Conservation (phyloP, 2,329 filamentous ascomycete genomes). For the Aplosporella prunicola region DNA sequence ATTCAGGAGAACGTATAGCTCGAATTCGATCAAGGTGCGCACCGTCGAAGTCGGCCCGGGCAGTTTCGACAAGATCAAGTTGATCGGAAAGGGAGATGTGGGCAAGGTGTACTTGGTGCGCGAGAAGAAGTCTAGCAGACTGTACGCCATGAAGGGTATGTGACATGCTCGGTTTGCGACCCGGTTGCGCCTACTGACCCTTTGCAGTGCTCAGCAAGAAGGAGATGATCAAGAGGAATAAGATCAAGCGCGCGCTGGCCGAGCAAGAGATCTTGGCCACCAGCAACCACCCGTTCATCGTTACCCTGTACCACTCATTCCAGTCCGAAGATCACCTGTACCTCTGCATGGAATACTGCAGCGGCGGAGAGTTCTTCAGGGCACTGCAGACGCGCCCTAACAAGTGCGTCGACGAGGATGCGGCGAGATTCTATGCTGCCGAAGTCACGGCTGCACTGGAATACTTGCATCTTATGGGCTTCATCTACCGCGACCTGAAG, state of each 20-base stretch:
- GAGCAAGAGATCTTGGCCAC: constrained; percentile 98
- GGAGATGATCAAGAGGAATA: constrained; percentile 99
- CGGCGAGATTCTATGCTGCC: constrained; percentile 92
- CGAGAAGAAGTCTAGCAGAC: constrained; percentile 90
- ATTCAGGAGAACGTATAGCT: constrained; percentile 93
- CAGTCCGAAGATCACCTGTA: constrained; percentile 98
- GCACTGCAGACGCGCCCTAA: constrained; percentile 92
- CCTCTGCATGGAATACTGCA: constrained; percentile 99
- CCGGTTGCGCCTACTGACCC: constrained; percentile 19
- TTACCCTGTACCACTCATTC: constrained; percentile 97
- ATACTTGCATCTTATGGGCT: constrained; percentile 97
- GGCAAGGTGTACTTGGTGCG: constrained; percentile 96
- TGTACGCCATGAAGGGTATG: constrained; percentile 98
- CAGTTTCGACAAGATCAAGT: constrained; percentile 98
- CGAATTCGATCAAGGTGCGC: constrained; percentile 96
- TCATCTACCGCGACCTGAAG: constrained; percentile 97
- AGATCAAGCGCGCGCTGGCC: constrained; percentile 95
- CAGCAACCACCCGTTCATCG: constrained; percentile 98
- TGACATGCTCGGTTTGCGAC: constrained; percentile 11
- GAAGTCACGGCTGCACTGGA: constrained; percentile 95
- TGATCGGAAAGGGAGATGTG: constrained; percentile 97
- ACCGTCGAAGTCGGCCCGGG: constrained; percentile 92
- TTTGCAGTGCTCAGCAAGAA: constrained; percentile 87
- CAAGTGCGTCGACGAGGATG: constrained; percentile 94
- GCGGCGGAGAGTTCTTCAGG: constrained; percentile 95